Evolutionary conservation across 371 early-diverging fungal genomes (phyloP).

Genomic region (Mucor mucedo): DNA sequence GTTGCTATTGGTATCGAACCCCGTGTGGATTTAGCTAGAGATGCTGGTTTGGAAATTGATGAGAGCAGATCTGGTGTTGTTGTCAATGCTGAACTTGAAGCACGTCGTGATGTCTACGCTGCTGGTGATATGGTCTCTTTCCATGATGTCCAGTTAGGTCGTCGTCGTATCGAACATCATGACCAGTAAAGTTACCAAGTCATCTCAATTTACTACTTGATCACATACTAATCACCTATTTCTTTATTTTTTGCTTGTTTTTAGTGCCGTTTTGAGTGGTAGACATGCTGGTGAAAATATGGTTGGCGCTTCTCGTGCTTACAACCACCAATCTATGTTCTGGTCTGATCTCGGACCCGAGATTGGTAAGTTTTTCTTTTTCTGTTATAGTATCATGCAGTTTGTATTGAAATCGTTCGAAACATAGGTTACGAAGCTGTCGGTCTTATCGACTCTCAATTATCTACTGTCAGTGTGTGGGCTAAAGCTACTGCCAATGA

Average conservation of each 20-base stretch:
- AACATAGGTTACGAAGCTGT: conserved; percentile 71
- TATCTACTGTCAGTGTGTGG: conserved; percentile 77
- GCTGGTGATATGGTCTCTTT: conserved; percentile 80
- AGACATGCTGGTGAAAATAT: conserved; percentile 77
- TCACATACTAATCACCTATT: not conserved
- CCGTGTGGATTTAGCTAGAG: conserved; percentile 67
- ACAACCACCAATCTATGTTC: conserved; percentile 79
- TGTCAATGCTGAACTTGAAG: conserved; percentile 80
- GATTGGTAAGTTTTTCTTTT: conserved; percentile 36
- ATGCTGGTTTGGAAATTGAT: conserved; percentile 78
- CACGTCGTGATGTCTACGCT: conserved; percentile 72
- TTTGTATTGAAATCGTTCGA: not conserved
- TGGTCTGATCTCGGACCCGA: conserved; percentile 81
- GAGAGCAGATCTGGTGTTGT: conserved; percentile 70
- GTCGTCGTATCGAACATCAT: conserved; percentile 80
- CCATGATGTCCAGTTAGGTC: conserved; percentile 77
- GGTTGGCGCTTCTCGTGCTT: conserved; percentile 66
- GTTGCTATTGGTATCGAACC: conserved; percentile 78
- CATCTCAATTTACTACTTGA: not conserved
- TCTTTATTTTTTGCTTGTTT: conserved; percentile 5
- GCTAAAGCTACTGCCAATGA: conserved; percentile 64
- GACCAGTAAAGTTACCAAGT: conserved; percentile 54
- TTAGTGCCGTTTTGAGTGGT: conserved; percentile 68
- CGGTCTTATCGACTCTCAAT: conserved; percentile 69
- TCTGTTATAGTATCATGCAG: not conserved